phyloP scores from a whole-genome alignment of 2,329 filamentous ascomycete genomes.

The Aspergillus clavatus region DNA sequence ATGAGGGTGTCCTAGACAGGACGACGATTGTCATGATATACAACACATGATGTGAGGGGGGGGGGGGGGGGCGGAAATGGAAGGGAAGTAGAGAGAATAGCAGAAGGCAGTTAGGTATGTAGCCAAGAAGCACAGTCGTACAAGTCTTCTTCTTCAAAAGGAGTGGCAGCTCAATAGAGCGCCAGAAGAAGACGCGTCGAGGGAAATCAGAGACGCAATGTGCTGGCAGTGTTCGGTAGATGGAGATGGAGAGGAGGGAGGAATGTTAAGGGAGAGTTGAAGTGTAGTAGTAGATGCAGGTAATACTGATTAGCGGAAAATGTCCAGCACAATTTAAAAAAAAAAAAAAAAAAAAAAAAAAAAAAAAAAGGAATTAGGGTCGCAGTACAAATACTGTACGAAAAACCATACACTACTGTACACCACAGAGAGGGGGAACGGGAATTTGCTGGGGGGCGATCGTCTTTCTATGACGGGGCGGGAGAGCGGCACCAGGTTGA shows the following conservation, averaged over 20 bases:
- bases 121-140: conserved; percentile 22
- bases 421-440: background rate
- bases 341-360: conserved; percentile 17
- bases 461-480: conserved; percentile 7
- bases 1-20: conserved; percentile 31
- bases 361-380: conserved; percentile 5
- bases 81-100: conserved; percentile 8
- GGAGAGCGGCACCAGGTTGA: conserved; percentile 15
- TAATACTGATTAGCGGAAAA: conserved; percentile 7
- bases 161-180: conserved; percentile 25
- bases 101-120: conserved; percentile 16
- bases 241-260: conserved; percentile 10
- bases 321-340: conserved; percentile 16
- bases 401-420: too few relatives aligned
- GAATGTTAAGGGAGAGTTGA: background rate
- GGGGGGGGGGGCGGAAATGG: conserved; percentile 8
- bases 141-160: conserved; percentile 21
- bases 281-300: background rate
- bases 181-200: conserved; percentile 26
- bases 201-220: conserved; percentile 19
- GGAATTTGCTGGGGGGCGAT: conserved; percentile 8
- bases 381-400: background rate
- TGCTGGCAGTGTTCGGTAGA: conserved; percentile 21
- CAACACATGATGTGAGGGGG: conserved; percentile 31
- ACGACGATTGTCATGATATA: conserved; percentile 42